Conservation (phyloP, 805 yeast genomes). For the Pichia thaimueangensis region DNA sequence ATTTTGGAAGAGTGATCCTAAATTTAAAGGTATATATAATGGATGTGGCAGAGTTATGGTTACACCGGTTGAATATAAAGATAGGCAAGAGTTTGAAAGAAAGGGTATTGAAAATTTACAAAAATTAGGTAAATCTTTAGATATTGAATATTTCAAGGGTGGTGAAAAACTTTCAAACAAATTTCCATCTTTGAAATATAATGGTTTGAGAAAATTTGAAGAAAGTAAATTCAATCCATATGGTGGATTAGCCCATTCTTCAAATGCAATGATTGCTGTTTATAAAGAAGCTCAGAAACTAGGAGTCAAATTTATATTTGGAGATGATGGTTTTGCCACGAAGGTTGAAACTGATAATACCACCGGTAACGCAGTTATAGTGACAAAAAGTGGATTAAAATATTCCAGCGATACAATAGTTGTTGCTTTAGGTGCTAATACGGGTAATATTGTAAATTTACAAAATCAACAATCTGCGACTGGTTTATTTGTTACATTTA, state of each 20-base stretch:
- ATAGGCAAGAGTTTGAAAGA: slow-evolving; percentile 34
- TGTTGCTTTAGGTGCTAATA: slow-evolving; percentile 35
- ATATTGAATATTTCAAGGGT: slow-evolving; percentile 25
- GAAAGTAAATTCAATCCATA: slow-evolving; percentile 30
- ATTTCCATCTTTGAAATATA: slow-evolving; percentile 16
- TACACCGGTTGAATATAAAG: slow-evolving; percentile 28
- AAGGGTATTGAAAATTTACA: slow-evolving; percentile 32
- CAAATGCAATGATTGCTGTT: slow-evolving; percentile 32
- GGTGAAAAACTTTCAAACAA: slow-evolving; percentile 28
- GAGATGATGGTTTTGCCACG: slow-evolving; percentile 24
- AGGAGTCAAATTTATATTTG: slow-evolving; percentile 34
- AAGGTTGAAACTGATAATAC: slow-evolving; percentile 9
- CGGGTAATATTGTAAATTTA: slow-evolving; percentile 32
- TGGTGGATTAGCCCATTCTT: slow-evolving; percentile 39
- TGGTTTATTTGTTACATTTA: slow-evolving; percentile 34
- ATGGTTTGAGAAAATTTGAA: slow-evolving; percentile 11
- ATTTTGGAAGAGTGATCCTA: slow-evolving; percentile 33
- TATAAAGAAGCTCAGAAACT: slow-evolving; percentile 23
- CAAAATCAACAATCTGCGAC: slow-evolving; percentile 32
- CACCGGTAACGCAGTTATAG: slow-evolving; percentile 2
- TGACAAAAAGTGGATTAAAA: slow-evolving; percentile 18
- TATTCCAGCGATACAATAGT: slow-evolving; percentile 32
- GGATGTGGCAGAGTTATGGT: slow-evolving; percentile 39
- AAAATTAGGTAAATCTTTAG: slow-evolving; percentile 22
- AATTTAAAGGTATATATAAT: slow-evolving; percentile 29